Conservation (phyloP, 2,329 filamentous ascomycete genomes). For the Alternaria dauci region DNA sequence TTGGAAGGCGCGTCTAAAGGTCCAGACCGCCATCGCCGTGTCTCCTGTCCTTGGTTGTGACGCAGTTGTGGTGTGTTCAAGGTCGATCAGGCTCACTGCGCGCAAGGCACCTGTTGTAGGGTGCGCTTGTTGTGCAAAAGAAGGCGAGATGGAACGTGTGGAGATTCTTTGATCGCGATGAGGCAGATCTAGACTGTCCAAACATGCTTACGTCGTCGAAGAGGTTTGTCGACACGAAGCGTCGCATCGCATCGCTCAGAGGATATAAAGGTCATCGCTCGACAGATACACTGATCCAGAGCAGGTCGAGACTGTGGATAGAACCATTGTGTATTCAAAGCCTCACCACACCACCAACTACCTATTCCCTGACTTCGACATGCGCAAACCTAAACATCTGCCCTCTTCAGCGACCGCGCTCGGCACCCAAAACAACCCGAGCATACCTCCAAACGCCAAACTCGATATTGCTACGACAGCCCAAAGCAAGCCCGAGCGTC, state of each 20-base stretch:
- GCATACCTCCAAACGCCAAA: background rate
- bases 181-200: conserved; percentile 17
- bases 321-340: background rate
- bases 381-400: background rate
- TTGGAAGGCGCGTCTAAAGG: background rate
- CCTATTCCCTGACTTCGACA: background rate
- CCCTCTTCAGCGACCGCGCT: background rate
- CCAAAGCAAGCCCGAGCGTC: conserved; percentile 7
- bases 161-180: conserved; percentile 22
- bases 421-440: background rate
- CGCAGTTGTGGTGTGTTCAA: conserved; percentile 1
- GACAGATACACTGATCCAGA: background rate
- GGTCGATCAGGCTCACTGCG: background rate
- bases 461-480: conserved; percentile 9
- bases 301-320: background rate
- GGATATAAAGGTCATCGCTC: conserved; percentile 1
- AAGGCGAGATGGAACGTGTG: conserved; percentile 13
- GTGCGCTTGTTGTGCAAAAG: conserved; percentile 7
- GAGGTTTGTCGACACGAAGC: background rate
- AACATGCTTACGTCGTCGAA: background rate
- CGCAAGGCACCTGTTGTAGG: conserved; percentile 17
- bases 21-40: conserved; percentile 10
- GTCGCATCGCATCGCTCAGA: background rate
- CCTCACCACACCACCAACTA: background rate
- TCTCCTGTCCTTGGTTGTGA: background rate